Evolutionary conservation across 306 rosid species (phyloP).

Genomic region (Fagus crenata): DNA sequence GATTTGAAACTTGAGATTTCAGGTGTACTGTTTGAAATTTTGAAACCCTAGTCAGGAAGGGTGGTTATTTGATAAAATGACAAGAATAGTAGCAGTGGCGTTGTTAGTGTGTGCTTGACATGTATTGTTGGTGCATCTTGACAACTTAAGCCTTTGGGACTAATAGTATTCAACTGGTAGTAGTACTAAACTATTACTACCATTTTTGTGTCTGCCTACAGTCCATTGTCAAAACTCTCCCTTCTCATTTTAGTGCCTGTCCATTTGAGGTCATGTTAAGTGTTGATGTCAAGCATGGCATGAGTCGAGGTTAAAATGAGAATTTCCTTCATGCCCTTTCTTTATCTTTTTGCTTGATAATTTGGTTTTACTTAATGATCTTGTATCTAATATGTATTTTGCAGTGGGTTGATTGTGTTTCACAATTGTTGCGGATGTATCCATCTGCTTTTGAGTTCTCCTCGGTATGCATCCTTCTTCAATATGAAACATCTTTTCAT

Average conservation of each 20-base stretch:
- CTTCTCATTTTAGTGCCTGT: neutral
- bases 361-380: conserved; percentile 23
- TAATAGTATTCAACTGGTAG: neutral
- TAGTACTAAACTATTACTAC: neutral
- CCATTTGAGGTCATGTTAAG: neutral
- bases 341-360: neutral
- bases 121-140: neutral
- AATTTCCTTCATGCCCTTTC: neutral
- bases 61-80: no score
- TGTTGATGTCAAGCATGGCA: conserved; percentile 4
- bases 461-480: conserved; percentile 55
- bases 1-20: no score
- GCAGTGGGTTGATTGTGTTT: conserved; percentile 98
- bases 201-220: neutral
- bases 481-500: conserved; percentile 7
- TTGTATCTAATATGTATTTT: conserved; percentile 31
- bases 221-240: neutral
- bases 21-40: no score
- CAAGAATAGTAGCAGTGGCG: no score
- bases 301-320: neutral
- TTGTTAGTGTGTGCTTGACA: no score
- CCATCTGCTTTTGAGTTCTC: conserved; percentile 96
- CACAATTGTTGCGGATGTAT: conserved; percentile 92
- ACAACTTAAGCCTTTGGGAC: neutral
- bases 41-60: no score